Conservation (phyloP, 2,329 filamentous ascomycete species). For the Biscogniauxia sp. region DNA sequence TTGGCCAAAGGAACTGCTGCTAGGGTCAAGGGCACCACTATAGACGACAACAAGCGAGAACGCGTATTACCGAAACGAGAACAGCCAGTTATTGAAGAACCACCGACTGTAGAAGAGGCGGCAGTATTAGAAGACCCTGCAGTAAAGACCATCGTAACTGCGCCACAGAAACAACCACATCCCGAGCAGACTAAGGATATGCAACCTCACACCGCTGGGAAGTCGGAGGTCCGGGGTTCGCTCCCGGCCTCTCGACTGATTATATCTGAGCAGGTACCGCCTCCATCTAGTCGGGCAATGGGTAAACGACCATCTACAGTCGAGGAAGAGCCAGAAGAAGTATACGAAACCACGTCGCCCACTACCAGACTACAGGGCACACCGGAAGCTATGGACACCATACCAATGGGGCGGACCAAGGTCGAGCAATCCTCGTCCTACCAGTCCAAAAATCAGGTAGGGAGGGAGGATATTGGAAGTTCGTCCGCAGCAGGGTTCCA, state of each 20-base stretch:
- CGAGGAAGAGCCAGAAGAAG: constrained; percentile 42
- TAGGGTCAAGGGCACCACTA: constrained; percentile 47
- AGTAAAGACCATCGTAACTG: constrained; percentile 19
- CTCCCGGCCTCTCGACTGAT: background rate
- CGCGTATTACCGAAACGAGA: constrained; percentile 16
- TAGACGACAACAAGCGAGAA: constrained; percentile 34
- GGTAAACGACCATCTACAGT: constrained; percentile 44
- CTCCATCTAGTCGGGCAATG: constrained; percentile 12
- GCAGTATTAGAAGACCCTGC: constrained; percentile 20
- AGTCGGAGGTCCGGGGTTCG: background rate
- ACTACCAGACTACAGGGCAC: constrained; percentile 20
- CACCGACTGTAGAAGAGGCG: constrained; percentile 9
- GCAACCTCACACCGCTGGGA: background rate
- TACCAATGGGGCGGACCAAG: constrained; percentile 33
- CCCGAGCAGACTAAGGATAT: constrained; percentile 1
- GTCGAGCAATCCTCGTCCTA: constrained; percentile 17
- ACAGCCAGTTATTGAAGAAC: constrained; percentile 10
- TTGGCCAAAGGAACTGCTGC: constrained; percentile 53
- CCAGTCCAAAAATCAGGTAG: constrained; percentile 7
- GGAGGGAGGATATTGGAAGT: constrained; percentile 6
- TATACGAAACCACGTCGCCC: constrained; percentile 8
- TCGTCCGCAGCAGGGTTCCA: background rate
- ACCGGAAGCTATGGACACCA: constrained; percentile 34
- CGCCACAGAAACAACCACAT: constrained; percentile 14
- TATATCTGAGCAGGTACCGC: background rate